These are phyloP conservation scores for Whalleya microplaca DNA, from an alignment of 2,329 filamentous ascomycete genomes.

Conservation along the genomic window DNA sequence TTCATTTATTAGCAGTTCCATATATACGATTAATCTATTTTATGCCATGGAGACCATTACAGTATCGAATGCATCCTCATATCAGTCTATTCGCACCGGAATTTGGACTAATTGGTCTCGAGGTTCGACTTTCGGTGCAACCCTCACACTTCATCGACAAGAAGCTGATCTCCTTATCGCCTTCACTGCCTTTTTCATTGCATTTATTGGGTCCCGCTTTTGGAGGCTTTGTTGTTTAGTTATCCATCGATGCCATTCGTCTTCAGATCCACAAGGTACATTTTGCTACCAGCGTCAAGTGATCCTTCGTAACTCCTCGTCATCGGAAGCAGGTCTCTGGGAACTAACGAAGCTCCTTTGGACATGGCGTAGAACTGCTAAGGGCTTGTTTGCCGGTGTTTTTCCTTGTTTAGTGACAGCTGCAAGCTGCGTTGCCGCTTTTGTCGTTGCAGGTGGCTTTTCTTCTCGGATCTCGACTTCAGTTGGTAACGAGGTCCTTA, in stretches of 20 bases:
- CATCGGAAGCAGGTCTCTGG: not conserved
- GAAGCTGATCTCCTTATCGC: not conserved
- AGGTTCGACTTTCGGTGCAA: not conserved
- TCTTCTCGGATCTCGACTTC: constrained; percentile 11
- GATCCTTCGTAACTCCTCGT: constrained; percentile 6
- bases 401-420: not conserved
- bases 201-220: not conserved
- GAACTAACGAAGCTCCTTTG: not conserved
- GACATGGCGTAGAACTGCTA: not conserved
- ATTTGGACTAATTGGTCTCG: not conserved
- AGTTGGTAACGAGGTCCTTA: constrained; percentile 6
- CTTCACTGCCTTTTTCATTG: not conserved
- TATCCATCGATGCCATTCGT: not conserved
- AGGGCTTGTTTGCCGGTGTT: not conserved
- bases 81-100: not conserved
- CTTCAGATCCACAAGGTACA: constrained; percentile 1
- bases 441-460: constrained; percentile 12
- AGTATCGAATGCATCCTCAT: too few relatives aligned
- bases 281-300: constrained; percentile 8
- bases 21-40: too few relatives aligned
- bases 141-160: not conserved
- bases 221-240: not conserved
- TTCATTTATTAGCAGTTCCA: too few relatives aligned
- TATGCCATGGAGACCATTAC: too few relatives aligned
- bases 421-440: not conserved